Base-by-base conservation (phyloP, 1,284 basidiomycete genomes). In the Termitomyces sp. region DNA sequence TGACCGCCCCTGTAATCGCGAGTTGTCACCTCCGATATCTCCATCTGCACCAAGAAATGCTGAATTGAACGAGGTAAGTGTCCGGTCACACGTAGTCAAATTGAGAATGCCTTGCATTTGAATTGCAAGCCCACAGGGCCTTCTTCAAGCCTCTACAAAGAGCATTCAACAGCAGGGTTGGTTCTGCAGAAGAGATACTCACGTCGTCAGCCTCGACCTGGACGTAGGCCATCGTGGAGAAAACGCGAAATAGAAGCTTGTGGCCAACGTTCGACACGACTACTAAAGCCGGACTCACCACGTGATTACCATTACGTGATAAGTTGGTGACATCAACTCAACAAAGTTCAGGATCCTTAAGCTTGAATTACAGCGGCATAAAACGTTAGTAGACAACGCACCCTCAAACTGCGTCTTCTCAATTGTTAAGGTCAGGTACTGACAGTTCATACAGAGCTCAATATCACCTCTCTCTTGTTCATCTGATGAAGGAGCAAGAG, bases 91-190 rank as follows among this genome's bases (percentile, higher is more conserved):
- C 21, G 12, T 10, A 41, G 41, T 39, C 30, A 41, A 48, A 36
- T 30, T 19, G 21, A 19, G 17, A 55, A 39, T 28, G 43, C 59
- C 65, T 58, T 65, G 72, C 84, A 83, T 73, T 83, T 84, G 68
- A 86, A 86, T 61, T 85, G 80, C 13, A 86, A 76, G 36, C 81
- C 79, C 52, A 84, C 80, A 9, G 80, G 79, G 2, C 82, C 83
- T 68, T 84, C 82, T 63, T 85, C 82, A 42, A 84, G 61, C 44
- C 71, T 73, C 78, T 85, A 53, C 50, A 15, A 17, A 53, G 52
- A 36, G 44, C 41, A 41, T 49, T 33, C 19, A 45, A 17, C 28
- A 28, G 31, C 41, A n/a, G 30, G 31, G 6, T 21, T 9, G 10
- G 36, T 43, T 28, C 9, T 30, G 17, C 10, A 43, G 31, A n/a